phyloP scores from a whole-genome alignment of 257 asterid genomes.

The Ophiorrhiza pumila region DNA sequence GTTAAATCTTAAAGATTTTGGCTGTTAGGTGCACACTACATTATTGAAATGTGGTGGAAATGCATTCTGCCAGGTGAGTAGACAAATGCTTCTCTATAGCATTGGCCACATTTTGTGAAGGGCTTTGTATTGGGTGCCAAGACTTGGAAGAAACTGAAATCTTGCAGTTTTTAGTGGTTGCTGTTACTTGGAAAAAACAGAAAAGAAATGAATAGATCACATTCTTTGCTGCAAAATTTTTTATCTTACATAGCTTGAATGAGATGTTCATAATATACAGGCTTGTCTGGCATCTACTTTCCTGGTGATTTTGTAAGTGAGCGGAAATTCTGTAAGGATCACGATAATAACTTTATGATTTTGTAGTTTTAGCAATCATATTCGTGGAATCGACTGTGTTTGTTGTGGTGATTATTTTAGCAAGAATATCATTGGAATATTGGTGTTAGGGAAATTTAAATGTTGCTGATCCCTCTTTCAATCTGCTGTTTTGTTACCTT shows the following conservation, averaged over 20 bases:
- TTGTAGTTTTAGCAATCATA: background rate
- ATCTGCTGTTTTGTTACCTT: background rate
- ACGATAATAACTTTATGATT: background rate
- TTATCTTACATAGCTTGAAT: background rate
- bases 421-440: background rate
- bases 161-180: background rate
- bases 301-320: background rate
- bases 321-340: background rate
- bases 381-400: background rate
- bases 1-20: background rate
- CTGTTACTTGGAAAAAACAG: background rate
- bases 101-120: background rate
- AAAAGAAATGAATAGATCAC: background rate
- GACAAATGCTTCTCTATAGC: background rate
- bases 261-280: background rate
- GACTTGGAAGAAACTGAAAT: background rate
- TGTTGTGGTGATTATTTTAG: background rate
- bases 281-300: background rate
- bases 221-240: background rate
- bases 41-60: too few relatives aligned
- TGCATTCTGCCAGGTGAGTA: background rate
- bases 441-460: background rate
- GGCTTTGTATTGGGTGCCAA: background rate
- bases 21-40: background rate
- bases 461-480: background rate